phyloP scores from a whole-genome alignment of 176 grass and related monocot species.

The Oryza glumipatula region DNA sequence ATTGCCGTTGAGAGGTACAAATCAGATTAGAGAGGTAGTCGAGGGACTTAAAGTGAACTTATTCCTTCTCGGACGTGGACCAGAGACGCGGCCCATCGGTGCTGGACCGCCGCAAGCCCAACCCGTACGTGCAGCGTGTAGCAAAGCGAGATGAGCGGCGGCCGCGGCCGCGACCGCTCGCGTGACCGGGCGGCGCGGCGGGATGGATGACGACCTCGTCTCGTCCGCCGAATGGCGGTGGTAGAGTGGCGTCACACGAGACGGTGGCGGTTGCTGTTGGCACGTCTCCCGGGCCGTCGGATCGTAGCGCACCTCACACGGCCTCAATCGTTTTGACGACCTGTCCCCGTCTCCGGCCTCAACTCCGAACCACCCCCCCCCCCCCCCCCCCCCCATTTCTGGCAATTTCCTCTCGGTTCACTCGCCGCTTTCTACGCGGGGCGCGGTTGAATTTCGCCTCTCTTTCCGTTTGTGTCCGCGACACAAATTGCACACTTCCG shows the following conservation, averaged over 20 bases:
- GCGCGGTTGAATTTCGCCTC: not conserved
- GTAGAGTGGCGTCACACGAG: not conserved
- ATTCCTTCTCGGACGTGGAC: too few species aligned
- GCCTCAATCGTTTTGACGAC: constrained; percentile 5
- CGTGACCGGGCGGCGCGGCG: too few species aligned
- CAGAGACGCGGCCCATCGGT: too few species aligned
- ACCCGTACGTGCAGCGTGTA: too few species aligned
- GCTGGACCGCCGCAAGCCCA: too few species aligned
- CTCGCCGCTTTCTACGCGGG: not conserved
- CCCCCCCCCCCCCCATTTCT: not conserved
- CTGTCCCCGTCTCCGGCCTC: too few species aligned
- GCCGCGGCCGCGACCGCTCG: too few species aligned
- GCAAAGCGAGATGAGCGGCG: not conserved
- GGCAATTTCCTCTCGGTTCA: not conserved
- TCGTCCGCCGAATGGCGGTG: not conserved
- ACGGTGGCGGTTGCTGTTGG: not conserved
- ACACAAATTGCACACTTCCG: not conserved
- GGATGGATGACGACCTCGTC: not conserved
- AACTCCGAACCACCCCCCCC: not conserved
- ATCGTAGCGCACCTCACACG: not conserved
- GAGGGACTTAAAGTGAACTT: too few species aligned
- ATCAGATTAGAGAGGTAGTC: too few species aligned
- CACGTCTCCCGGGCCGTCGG: not conserved
- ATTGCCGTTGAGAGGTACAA: too few species aligned
- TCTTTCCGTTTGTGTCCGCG: not conserved